Evolutionary conservation across 768 basidiomycete species (phyloP).

Genomic region (Gautieria morchelliformis): DNA sequence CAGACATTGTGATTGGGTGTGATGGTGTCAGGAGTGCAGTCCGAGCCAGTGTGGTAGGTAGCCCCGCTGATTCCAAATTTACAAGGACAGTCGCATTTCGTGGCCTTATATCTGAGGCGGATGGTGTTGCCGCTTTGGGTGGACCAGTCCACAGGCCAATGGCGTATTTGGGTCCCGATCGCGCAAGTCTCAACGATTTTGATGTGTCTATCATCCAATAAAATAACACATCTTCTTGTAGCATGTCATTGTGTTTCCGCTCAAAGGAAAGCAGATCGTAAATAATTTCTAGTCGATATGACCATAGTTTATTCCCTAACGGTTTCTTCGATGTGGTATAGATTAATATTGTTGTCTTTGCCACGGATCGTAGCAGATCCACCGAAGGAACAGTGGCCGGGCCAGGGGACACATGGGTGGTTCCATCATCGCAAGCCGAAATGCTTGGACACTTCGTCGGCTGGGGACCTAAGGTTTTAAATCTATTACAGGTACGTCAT

Average conservation of each 20-base stretch:
- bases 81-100: conserved; percentile 42
- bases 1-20: conserved; percentile 41
- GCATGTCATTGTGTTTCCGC: conserved; percentile 47
- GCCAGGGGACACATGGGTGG: conserved; percentile 30
- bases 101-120: conserved; percentile 32
- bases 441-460: conserved; percentile 33
- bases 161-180: conserved; percentile 35
- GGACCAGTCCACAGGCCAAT: conserved; percentile 26
- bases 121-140: conserved; percentile 33
- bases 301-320: background rate
- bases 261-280: conserved; percentile 34
- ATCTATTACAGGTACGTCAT: background rate
- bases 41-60: conserved; percentile 29
- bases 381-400: conserved; percentile 16
- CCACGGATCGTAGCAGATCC: conserved; percentile 22
- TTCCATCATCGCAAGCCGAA: conserved; percentile 30
- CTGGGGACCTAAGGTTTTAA: conserved; percentile 27
- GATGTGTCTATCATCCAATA: background rate
- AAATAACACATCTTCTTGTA: conserved; percentile 13
- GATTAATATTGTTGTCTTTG: conserved; percentile 41
- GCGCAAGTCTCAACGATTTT: conserved; percentile 24
- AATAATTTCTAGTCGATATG: background rate
- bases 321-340: conserved; percentile 10
- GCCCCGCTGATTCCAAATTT: conserved; percentile 21
- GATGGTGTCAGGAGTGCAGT: conserved; percentile 35